phyloP scores from a whole-genome alignment of 2,329 filamentous ascomycete species.

The Alternaria solani region DNA sequence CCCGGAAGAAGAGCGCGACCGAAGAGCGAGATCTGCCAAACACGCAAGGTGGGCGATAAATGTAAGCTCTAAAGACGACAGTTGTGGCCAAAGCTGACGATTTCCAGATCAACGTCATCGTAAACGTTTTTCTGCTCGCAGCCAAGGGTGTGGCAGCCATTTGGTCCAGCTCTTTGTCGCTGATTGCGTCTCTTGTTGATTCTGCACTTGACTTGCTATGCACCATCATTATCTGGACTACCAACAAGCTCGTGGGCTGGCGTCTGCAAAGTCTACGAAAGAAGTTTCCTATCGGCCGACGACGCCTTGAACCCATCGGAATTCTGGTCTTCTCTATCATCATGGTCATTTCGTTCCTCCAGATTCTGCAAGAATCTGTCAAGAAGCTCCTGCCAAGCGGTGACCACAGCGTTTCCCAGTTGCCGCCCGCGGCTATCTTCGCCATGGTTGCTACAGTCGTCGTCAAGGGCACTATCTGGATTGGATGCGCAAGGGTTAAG shows the following conservation, averaged over 20 bases:
- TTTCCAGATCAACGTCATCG: constrained; percentile 63
- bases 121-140: constrained; percentile 64
- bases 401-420: constrained; percentile 58
- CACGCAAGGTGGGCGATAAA: constrained; percentile 66
- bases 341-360: constrained; percentile 69
- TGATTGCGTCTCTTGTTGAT: constrained; percentile 69
- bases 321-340: constrained; percentile 69
- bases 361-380: constrained; percentile 69
- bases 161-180: constrained; percentile 65
- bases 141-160: constrained; percentile 65
- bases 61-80: constrained; percentile 34
- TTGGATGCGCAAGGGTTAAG: constrained; percentile 67
- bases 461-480: constrained; percentile 67
- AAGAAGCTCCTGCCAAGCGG: constrained; percentile 63
- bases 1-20: constrained; percentile 62
- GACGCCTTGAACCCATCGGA: constrained; percentile 66
- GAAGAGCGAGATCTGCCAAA: constrained; percentile 56
- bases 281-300: constrained; percentile 63
- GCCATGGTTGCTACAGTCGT: constrained; percentile 66
- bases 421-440: constrained; percentile 63
- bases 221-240: constrained; percentile 68
- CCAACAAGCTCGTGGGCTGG: constrained; percentile 67
- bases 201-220: constrained; percentile 68
- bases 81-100: constrained; percentile 7
- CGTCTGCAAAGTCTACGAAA: constrained; percentile 59